Conservation (phyloP, 371 early-diverging fungal species). For the Dichotomocladium elegans region DNA sequence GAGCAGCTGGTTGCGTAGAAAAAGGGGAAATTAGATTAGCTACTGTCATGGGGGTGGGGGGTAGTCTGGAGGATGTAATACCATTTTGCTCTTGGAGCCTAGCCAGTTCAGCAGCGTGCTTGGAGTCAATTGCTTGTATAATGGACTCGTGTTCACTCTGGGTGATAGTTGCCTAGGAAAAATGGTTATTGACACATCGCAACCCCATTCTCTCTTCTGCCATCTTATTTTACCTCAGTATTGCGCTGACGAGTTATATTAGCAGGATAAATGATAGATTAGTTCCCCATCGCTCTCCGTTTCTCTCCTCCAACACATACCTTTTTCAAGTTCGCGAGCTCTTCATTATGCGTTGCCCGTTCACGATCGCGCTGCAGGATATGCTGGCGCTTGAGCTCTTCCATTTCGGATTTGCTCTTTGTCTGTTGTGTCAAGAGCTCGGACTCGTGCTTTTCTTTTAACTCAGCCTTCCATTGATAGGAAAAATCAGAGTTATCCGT, state of each 20-base stretch:
- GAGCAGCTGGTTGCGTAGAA: background rate
- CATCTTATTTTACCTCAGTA: background rate
- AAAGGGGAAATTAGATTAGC: background rate
- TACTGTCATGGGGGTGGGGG: no score
- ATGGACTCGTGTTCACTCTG: background rate
- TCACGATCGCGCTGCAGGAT: slow-evolving; percentile 8
- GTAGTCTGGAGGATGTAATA: no score
- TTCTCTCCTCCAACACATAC: no score
- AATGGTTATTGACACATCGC: background rate
- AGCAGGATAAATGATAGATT: background rate
- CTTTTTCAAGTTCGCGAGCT: no score
- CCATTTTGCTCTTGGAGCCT: background rate
- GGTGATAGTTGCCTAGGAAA: background rate
- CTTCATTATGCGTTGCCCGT: background rate
- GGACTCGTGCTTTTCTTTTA: slow-evolving; percentile 21
- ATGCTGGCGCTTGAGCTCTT: slow-evolving; percentile 14
- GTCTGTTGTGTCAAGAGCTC: slow-evolving; percentile 8
- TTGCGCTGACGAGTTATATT: background rate
- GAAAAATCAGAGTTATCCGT: background rate
- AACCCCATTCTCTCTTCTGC: background rate
- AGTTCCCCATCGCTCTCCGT: background rate
- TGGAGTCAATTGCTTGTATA: background rate
- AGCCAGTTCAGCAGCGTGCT: background rate
- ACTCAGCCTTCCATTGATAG: slow-evolving; percentile 4
- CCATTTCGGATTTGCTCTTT: slow-evolving; percentile 14